These are phyloP conservation scores for Serendipita sp. DNA, from an alignment of 768 basidiomycete species.

Conservation along the genomic window DNA sequence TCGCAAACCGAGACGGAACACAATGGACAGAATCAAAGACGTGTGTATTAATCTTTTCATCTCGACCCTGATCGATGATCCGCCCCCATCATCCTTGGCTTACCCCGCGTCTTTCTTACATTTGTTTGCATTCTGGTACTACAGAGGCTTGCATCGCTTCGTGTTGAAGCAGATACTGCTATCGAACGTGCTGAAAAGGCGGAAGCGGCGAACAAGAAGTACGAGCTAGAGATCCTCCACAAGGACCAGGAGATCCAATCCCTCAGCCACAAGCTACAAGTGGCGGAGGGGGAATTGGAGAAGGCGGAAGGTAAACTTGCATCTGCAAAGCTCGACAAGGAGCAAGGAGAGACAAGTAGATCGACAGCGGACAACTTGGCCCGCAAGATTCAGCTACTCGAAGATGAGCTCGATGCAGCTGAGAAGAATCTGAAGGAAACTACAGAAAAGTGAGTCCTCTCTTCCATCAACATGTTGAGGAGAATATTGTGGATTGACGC, in stretches of 20 bases:
- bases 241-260: conserved; percentile 81
- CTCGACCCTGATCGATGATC: not conserved
- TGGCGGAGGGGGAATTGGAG: conserved; percentile 52
- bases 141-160: conserved; percentile 46
- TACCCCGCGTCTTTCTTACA: not conserved
- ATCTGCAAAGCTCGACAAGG: conserved; percentile 45
- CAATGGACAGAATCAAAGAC: conserved; percentile 31
- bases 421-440: conserved; percentile 97
- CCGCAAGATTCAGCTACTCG: conserved; percentile 79
- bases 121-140: not conserved
- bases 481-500: conserved; percentile 6
- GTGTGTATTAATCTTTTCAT: conserved; percentile 15
- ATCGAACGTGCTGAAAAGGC: conserved; percentile 72
- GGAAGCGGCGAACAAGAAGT: conserved; percentile 66
- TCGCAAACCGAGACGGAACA: not conserved
- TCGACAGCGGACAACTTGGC: conserved; percentile 52
- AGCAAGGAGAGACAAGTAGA: conserved; percentile 55
- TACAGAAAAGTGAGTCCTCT: conserved; percentile 72
- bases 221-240: conserved; percentile 54
- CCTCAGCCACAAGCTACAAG: conserved; percentile 49
- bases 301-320: conserved; percentile 48
- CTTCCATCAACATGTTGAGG: not conserved
- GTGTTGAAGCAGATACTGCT: conserved; percentile 70
- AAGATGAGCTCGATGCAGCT: conserved; percentile 87
- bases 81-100: too few relatives aligned